Evolutionary conservation across 2,329 filamentous ascomycete genomes (phyloP), one percentile per base, ranked within the genome.

Genomic region (Ceratocystiopsis brevicomis): DNA sequence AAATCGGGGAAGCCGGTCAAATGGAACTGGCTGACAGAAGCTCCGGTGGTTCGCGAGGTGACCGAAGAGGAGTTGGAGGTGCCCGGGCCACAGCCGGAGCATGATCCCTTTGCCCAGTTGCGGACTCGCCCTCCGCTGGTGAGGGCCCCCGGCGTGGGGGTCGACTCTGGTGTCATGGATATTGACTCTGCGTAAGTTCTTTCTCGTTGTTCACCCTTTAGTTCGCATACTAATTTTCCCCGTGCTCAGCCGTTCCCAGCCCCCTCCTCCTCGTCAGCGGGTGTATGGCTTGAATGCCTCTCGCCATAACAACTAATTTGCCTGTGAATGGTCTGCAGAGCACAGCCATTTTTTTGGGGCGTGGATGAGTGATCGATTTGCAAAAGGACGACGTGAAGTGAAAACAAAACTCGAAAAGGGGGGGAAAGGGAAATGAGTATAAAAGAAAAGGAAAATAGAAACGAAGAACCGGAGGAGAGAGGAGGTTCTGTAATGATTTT

Each of bases 271-370:
- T 34, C 40, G 38, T 8, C 25, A n/a, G 13, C 33, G 39, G 9
- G 15, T 37, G 6, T 34, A 43, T 35, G 48, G 48, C 14, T 42
- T 50, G 14, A 43, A 46, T 9, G 48, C 43, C 10, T 50, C 48
- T 13, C 48, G 48, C 12, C 45, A 48, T 36, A 33, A 40, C 18
- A 35, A 8, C 10, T 30, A 10, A 30, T 9, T 30, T 6, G 25
- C 2, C 8, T 30, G 6, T 10, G 25, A 2, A 30, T 30, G 10
- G 25, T 9, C 5, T 6, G 25, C 2, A 30, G 25, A 11, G 25
- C 25, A 30, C 6, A 30, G 25, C 8, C 21, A 21, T 30, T 30
- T 6, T 30, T 30, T 30, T 30, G 25, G 25, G 2, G 4, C 6
- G 25, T 30, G 25, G 25, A 11, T 9, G 25, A 30, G 25, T 30